Evolutionary conservation across 805 yeast species (phyloP).

Genomic region (Kluyveromyces aestuarii): DNA sequence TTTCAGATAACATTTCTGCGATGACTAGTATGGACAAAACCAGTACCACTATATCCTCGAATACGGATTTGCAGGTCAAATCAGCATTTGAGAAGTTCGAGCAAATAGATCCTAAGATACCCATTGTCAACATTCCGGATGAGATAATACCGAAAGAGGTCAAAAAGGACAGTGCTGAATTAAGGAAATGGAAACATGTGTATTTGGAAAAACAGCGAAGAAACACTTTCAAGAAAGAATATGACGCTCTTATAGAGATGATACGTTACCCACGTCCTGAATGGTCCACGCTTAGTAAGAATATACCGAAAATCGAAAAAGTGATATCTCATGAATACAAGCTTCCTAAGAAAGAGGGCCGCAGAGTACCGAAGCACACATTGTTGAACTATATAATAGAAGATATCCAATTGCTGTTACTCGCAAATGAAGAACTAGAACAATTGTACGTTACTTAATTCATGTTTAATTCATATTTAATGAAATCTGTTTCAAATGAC

Average conservation of each 20-base stretch:
- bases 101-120: conserved; percentile 10
- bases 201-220: conserved; percentile 25
- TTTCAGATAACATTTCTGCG: not conserved
- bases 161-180: conserved; percentile 9
- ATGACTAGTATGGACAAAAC: not conserved
- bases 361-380: conserved; percentile 27
- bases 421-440: conserved; percentile 23
- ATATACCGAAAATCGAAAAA: not conserved
- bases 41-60: not conserved
- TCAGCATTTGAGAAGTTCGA: not conserved
- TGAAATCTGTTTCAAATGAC: not conserved
- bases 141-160: conserved; percentile 16
- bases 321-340: conserved; percentile 4
- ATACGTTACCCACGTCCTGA: conserved; percentile 14
- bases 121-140: conserved; percentile 19
- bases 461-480: not conserved
- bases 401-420: conserved; percentile 20
- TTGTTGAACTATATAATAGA: conserved; percentile 22
- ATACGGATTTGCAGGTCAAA: not conserved
- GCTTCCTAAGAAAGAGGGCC: conserved; percentile 8
- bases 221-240: conserved; percentile 21
- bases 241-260: conserved; percentile 19
- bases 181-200: conserved; percentile 28
- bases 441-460: not conserved
- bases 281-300: not conserved